A percentile compares a stretch with the other conserved stretches of the same genome.
phyloP scores from a whole-genome alignment of 805 yeast species.

The Yarrowia yakushimensis region DNA sequence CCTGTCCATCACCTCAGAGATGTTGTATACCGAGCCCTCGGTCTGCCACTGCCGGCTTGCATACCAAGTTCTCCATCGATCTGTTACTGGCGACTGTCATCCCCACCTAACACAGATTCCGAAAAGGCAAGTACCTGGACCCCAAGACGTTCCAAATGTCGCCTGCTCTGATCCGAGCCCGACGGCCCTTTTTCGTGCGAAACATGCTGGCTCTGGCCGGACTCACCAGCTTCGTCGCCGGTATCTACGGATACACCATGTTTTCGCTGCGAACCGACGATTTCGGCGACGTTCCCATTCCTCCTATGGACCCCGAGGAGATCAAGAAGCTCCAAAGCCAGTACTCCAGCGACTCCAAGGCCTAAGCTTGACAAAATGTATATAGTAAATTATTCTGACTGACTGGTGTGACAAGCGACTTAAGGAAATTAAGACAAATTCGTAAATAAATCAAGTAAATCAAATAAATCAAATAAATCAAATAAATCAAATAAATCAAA shows the following conservation, averaged over 20 bases:
- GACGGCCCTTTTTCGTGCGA: conserved; percentile 78
- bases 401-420: not conserved
- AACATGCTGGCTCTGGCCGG: conserved; percentile 62
- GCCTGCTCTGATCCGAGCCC: conserved; percentile 87
- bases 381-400: conserved; percentile 24
- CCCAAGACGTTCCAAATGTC: conserved; percentile 74
- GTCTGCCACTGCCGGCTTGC: too few species aligned
- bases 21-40: too few species aligned
- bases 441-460: too few species aligned
- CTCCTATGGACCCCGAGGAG: conserved; percentile 80
- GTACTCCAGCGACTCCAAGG: conserved; percentile 13
- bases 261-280: conserved; percentile 55
- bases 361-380: conserved; percentile 20
- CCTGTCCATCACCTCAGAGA: too few species aligned
- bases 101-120: conserved; percentile 25
- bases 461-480: too few species aligned
- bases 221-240: conserved; percentile 60
- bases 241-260: conserved; percentile 49
- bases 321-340: conserved; percentile 22
- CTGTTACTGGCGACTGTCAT: too few species aligned
- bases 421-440: not conserved
- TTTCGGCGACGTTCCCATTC: conserved; percentile 87
- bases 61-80: too few species aligned
- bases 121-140: conserved; percentile 13
- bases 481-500: too few species aligned